Conservation (phyloP, 164 flowering plant species). For the Aristolochia californica region DNA sequence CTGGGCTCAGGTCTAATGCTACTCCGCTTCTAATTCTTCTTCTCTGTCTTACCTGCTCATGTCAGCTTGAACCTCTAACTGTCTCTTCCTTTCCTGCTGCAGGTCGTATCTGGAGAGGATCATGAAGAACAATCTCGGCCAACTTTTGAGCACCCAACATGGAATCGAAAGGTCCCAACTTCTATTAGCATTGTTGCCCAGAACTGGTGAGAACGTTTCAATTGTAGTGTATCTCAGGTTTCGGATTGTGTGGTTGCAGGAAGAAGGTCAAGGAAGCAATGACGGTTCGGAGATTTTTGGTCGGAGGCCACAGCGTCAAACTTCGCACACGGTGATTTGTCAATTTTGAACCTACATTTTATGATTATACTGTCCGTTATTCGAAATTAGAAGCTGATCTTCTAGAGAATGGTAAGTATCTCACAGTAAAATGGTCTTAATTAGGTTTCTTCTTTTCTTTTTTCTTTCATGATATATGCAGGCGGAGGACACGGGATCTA, state of each 20-base stretch:
- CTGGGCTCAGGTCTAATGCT: constrained; percentile 61
- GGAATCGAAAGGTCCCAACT: constrained; percentile 26
- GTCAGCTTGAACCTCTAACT: neutral
- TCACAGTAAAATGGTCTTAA: neutral
- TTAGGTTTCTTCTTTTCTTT: neutral
- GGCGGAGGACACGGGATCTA: neutral
- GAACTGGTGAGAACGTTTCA: neutral
- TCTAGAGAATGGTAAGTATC: neutral
- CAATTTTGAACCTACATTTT: neutral
- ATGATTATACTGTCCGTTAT: neutral
- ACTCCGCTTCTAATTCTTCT: neutral
- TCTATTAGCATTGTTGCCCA: neutral
- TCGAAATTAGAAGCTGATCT: no score
- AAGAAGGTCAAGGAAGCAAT: constrained; percentile 22
- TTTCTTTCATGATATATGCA: neutral
- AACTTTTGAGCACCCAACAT: constrained; percentile 2
- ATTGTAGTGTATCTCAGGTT: neutral
- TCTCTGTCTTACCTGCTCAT: neutral
- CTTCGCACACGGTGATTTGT: neutral
- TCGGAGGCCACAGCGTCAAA: neutral
- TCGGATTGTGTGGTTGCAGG: constrained; percentile 17
- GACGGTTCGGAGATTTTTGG: constrained; percentile 6
- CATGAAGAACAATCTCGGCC: constrained; percentile 13
- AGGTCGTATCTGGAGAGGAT: constrained; percentile 54
- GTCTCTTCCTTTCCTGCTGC: constrained; percentile 7